Percentiles rank a stretch among this genome's conserved stretches.
Evolutionary conservation across 495 filamentous ascomycete genomes (phyloP).

Genomic region (Xylona heveae): DNA sequence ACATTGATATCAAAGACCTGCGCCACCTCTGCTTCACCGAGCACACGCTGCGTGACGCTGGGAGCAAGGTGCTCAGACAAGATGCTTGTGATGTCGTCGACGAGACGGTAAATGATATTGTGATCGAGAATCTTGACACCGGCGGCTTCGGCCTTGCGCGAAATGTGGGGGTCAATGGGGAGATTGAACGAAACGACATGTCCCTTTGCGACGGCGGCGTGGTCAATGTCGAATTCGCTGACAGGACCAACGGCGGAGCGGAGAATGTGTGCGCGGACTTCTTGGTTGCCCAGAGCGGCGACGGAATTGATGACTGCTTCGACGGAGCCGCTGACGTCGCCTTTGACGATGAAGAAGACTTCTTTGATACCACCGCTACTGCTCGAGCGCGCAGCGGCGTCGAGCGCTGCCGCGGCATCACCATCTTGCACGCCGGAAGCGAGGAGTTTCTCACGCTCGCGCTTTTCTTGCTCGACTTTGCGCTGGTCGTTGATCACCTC

Average conservation of each 20-base stretch:
- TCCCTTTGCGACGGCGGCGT: conserved; percentile 48
- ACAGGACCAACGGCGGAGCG: conserved; percentile 59
- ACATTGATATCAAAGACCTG: conserved; percentile 68
- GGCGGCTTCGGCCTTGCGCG: conserved; percentile 39
- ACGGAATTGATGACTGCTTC: conserved; percentile 70
- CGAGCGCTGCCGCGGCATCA: conserved; percentile 1
- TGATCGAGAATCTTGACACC: conserved; percentile 64
- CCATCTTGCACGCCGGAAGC: conserved; percentile 4
- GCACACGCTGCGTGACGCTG: conserved; percentile 38
- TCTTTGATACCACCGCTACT: conserved; percentile 28
- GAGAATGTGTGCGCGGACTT: conserved; percentile 58
- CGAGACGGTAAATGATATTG: conserved; percentile 81
- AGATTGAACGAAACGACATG: conserved; percentile 77
- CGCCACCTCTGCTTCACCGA: conserved; percentile 74
- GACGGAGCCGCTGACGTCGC: conserved; percentile 78
- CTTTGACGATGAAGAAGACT: conserved; percentile 76
- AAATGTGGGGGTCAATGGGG: conserved; percentile 41
- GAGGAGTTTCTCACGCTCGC: conserved; percentile 26
- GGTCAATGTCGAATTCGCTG: conserved; percentile 73
- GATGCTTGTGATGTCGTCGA: conserved; percentile 54
- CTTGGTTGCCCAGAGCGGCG: conserved; percentile 55
- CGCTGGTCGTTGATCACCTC: conserved; percentile 56
- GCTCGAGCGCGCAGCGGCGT: not conserved
- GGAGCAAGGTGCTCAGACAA: conserved; percentile 49
- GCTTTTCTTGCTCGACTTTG: conserved; percentile 34